Evolutionary conservation across 164 flowering plant species (phyloP).

Genomic region (Pachysandra terminalis): DNA sequence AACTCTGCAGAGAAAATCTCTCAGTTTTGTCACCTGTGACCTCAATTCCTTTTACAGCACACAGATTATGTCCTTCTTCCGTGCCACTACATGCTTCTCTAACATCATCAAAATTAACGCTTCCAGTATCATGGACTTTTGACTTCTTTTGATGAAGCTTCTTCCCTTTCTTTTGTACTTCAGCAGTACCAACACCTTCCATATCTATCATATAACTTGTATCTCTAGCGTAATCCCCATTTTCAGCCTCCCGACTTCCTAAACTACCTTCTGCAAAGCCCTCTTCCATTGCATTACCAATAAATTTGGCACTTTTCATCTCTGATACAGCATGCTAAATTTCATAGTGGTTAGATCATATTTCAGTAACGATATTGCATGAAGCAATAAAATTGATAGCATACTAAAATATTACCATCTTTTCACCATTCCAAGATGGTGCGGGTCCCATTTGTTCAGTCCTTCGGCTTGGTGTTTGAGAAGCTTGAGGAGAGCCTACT

Average conservation of each 20-base stretch:
- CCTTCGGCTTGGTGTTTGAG: slow-evolving; percentile 48
- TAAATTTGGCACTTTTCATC: slow-evolving; percentile 22
- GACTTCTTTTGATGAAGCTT: slow-evolving; percentile 32
- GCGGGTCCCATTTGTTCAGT: slow-evolving; percentile 36
- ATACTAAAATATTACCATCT: slow-evolving; percentile 32
- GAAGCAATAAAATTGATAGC: not conserved
- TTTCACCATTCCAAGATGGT: slow-evolving; percentile 41
- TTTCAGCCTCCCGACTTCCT: slow-evolving; percentile 63
- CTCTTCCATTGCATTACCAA: slow-evolving; percentile 40
- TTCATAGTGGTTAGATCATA: slow-evolving; percentile 12
- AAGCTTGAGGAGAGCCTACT: slow-evolving; percentile 72
- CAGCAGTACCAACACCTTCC: slow-evolving; percentile 31
- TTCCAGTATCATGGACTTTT: slow-evolving; percentile 31
- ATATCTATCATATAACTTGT: slow-evolving; percentile 24
- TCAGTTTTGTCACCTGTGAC: slow-evolving; percentile 28
- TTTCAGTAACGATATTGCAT: not conserved
- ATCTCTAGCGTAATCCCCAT: slow-evolving; percentile 39
- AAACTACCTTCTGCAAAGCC: slow-evolving; percentile 50
- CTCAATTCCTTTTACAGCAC: slow-evolving; percentile 34
- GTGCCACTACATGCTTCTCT: slow-evolving; percentile 79
- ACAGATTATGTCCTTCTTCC: slow-evolving; percentile 47
- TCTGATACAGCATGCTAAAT: slow-evolving; percentile 32
- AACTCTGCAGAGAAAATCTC: slow-evolving; percentile 32
- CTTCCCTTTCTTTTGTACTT: slow-evolving; percentile 32
- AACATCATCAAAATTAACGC: slow-evolving; percentile 40